Evolutionary conservation across 1,284 basidiomycete genomes (phyloP).

Genomic region (Rhodotorula mucilaginosa): DNA sequence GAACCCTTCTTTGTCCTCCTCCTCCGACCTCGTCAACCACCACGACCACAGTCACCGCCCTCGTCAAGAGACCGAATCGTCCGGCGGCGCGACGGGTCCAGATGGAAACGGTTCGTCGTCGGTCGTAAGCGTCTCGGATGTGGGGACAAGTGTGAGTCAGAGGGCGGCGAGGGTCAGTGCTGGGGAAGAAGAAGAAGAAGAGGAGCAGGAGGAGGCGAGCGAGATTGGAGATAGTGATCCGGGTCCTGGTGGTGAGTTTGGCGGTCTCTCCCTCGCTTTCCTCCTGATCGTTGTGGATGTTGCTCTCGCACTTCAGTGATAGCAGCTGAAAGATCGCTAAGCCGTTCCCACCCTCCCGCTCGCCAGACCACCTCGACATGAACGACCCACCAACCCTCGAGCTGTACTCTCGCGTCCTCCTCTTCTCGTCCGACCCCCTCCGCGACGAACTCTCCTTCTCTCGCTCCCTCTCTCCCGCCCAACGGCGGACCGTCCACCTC

Average conservation of each 20-base stretch:
- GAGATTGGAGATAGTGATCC: background rate
- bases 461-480: constrained; percentile 76
- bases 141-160: constrained; percentile 33
- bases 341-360: too few species aligned
- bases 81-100: background rate
- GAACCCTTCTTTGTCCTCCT: background rate
- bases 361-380: too few species aligned
- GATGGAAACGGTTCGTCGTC: background rate
- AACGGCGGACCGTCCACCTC: constrained; percentile 88
- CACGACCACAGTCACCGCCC: background rate
- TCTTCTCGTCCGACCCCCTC: constrained; percentile 98
- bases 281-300: too few species aligned
- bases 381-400: constrained; percentile 84
- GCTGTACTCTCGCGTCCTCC: constrained; percentile 91
- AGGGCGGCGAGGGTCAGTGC: constrained; percentile 12
- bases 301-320: too few species aligned
- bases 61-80: background rate
- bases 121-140: constrained; percentile 1
- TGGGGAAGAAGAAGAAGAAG: background rate
- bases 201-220: background rate
- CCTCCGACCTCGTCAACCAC: too few species aligned
- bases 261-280: too few species aligned
- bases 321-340: too few species aligned
- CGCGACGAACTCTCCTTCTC: constrained; percentile 96
- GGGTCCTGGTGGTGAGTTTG: too few species aligned